Evolutionary conservation across 192 early-diverging fungal species (phyloP).

Genomic region (Entomortierella chlamydospora): DNA sequence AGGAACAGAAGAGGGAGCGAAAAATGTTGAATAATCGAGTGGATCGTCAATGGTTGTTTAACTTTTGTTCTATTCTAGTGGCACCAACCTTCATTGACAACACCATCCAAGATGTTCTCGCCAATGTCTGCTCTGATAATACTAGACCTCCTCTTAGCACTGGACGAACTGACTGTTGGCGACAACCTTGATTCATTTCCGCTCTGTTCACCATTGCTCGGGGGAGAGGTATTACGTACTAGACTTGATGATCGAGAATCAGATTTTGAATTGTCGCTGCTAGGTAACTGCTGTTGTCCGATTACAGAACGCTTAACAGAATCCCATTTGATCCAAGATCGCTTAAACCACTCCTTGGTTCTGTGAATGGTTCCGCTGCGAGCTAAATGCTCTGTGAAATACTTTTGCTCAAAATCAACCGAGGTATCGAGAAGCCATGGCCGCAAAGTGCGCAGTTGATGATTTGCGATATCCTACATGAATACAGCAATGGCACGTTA

Average conservation of each 20-base stretch:
- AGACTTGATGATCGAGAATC: not conserved
- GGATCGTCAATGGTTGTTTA: no score
- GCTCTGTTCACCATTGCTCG: not conserved
- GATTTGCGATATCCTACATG: constrained; percentile 57
- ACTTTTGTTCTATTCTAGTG: not conserved
- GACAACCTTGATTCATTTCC: not conserved
- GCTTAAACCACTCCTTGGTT: constrained; percentile 49
- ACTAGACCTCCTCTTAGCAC: constrained; percentile 28
- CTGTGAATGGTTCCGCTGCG: constrained; percentile 32
- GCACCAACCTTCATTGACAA: constrained; percentile 44
- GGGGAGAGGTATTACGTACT: not conserved
- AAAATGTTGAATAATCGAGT: no score
- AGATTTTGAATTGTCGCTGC: not conserved
- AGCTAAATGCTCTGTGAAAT: constrained; percentile 49
- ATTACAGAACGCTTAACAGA: constrained; percentile 32
- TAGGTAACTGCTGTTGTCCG: constrained; percentile 15
- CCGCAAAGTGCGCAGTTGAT: constrained; percentile 45
- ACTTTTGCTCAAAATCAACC: constrained; percentile 56
- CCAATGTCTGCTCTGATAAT: constrained; percentile 43
- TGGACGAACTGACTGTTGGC: constrained; percentile 1
- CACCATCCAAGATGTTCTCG: constrained; percentile 49
- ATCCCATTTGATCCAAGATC: constrained; percentile 51
- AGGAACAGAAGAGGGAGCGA: not conserved
- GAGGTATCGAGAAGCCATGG: constrained; percentile 56
- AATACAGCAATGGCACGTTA: no score